Evolutionary conservation across 1,139 yeast genomes (phyloP).

Genomic region (Suhomyces wounanorum): DNA sequence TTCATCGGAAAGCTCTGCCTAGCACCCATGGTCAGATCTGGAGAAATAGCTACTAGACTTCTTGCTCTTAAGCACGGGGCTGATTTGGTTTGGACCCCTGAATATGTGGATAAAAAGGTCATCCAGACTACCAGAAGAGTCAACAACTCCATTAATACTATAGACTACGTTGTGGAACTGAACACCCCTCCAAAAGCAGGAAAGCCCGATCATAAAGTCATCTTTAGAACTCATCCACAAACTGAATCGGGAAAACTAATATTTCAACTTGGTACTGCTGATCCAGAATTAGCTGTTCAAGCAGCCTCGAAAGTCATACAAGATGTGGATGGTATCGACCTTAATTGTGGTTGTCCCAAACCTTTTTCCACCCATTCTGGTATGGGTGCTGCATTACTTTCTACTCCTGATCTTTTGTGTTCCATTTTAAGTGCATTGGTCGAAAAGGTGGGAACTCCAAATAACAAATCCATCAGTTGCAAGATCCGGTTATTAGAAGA

Average conservation of each 20-base stretch:
- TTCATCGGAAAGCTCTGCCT: slow-evolving; percentile 70
- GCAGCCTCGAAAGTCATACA: slow-evolving; percentile 79
- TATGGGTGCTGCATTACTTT: slow-evolving; percentile 92
- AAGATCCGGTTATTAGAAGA: slow-evolving; percentile 77
- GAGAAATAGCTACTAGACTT: slow-evolving; percentile 87
- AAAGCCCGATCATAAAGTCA: slow-evolving; percentile 38
- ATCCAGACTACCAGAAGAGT: slow-evolving; percentile 63
- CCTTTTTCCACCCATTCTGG: slow-evolving; percentile 88
- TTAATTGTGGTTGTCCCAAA: slow-evolving; percentile 96
- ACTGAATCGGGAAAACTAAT: slow-evolving; percentile 65
- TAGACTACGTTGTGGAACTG: slow-evolving; percentile 49
- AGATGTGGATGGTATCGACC: slow-evolving; percentile 91
- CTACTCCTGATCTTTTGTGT: slow-evolving; percentile 77
- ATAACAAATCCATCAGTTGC: slow-evolving; percentile 80
- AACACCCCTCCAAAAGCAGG: slow-evolving; percentile 9
- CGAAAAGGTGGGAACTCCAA: slow-evolving; percentile 74
- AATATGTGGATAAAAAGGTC: slow-evolving; percentile 83
- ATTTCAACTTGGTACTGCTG: slow-evolving; percentile 88
- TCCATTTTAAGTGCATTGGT: slow-evolving; percentile 69
- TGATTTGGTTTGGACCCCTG: slow-evolving; percentile 96
- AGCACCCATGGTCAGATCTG: slow-evolving; percentile 96
- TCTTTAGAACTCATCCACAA: slow-evolving; percentile 71
- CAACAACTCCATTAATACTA: slow-evolving; percentile 57
- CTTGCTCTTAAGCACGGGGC: slow-evolving; percentile 83
- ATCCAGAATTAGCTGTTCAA: slow-evolving; percentile 79